Percentiles rank a stretch among this genome's conserved stretches.
These are phyloP conservation scores for Geotrichum australiense DNA, from an alignment of 1,139 yeast genomes.

Conservation along the genomic window DNA sequence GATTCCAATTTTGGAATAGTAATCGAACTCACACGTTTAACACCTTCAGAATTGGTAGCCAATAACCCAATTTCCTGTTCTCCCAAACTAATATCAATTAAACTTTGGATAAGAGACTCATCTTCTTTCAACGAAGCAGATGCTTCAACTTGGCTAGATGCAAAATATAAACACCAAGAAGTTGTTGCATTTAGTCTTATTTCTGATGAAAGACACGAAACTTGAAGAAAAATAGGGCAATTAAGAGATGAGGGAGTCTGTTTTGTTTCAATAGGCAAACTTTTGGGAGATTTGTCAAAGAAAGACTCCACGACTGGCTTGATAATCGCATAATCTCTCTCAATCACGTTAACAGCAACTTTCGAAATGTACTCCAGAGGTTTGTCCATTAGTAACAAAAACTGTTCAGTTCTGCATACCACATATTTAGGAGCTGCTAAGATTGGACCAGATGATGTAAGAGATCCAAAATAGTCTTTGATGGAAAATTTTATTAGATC, in stretches of 20 bases:
- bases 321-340: conserved; percentile 11
- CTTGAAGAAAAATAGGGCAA: conserved; percentile 10
- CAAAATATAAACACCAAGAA: conserved; percentile 16
- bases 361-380: conserved; percentile 13
- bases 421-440: conserved; percentile 12
- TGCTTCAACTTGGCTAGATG: conserved; percentile 6
- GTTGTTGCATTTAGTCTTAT: conserved; percentile 10
- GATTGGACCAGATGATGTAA: conserved; percentile 12
- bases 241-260: neutral
- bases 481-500: conserved; percentile 10
- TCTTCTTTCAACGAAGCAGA: conserved; percentile 6
- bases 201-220: conserved; percentile 13
- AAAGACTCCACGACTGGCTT: conserved; percentile 8
- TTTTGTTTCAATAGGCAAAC: neutral
- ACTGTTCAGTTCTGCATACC: conserved; percentile 8
- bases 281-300: neutral
- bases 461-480: conserved; percentile 12
- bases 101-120: neutral
- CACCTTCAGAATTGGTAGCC: conserved; percentile 9
- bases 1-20: conserved; percentile 12
- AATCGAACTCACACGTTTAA: conserved; percentile 13
- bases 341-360: conserved; percentile 12
- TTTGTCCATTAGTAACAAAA: conserved; percentile 12
- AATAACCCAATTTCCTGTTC: conserved; percentile 15
- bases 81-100: conserved; percentile 2